Evolutionary conservation across 1,284 basidiomycete genomes (phyloP), one percentile per base, ranked within the genome.

Genomic region (Bondarzewia mesenterica): DNA sequence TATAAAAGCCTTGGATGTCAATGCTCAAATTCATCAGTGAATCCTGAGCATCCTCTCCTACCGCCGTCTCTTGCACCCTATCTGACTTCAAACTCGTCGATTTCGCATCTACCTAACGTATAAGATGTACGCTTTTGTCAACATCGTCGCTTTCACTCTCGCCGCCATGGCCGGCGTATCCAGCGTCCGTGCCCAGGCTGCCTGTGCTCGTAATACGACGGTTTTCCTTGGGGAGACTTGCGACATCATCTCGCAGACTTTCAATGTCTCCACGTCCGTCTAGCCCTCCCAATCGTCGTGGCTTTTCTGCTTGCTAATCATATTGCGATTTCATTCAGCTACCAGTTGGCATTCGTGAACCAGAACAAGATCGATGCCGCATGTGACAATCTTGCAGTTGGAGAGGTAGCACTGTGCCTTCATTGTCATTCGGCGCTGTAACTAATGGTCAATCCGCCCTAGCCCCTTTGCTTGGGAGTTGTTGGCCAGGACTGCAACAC

Each of bases 261-360:
- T 26, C 22, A 44, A 44, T 20, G 26, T 36, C 26, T 44, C 43
- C 43, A 44, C 81, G 72, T 79, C 51, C 29, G 67, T 61, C 1
- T 15, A 22, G 16, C 16, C 10, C 15, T 14, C 14, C 51, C 20
- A 2, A n/a, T 41, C 32, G 43, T 52, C 52, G 32, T 60, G 54
- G 50, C 38, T 3, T 44, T 49, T 49, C 27, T 1, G 14, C 8
- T 16, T 15, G 6, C 27, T 38, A 14, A 20, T 48, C 8, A 42
- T 20, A 16, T 10, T 7, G 18, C n/a, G n/a, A n/a, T 37, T 52
- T 26, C 48, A 46, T 12, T 10, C 50, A 80, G 78, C 4, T 85
- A 77, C 64, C 82, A 85, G 60, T 72, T 82, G 29, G 71, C 75
- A 5, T 70, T 68, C 5, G 69, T 78, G 54, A 87, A 87, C 61